Base-by-base conservation (phyloP, 768 basidiomycete genomes). In the Terana coerulea region DNA sequence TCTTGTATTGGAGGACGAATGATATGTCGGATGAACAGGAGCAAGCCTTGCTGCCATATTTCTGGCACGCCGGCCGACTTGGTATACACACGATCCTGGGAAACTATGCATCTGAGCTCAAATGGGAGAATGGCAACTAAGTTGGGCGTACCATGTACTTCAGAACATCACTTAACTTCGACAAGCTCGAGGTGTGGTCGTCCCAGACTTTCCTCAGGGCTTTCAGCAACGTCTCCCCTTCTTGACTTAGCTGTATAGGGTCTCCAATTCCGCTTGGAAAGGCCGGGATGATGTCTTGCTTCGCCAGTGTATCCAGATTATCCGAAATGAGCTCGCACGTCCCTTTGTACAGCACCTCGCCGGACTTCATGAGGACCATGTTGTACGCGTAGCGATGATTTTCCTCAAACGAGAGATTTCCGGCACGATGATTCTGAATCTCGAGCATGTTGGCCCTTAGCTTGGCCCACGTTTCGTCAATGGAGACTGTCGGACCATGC, bases 341-440 rank as follows among this genome's bases (percentile, higher is more conserved):
- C 4, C 94, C 95, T 30, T 84, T 83, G 69, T 98, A 98, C 21
- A 99, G 75, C 70, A 78, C 81, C 51, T 86, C 84, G 2, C 92
- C 93, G 47, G 86, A 79, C 65, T 89, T 91, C 62, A 86, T 79
- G 3, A 97, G 78, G 4, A 97, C 94, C 80, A 98, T 84, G 64
- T 94, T 93, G 71, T 97, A 97, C 17, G 87, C 92, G 66, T 88
- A 93, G 36, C 95, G 80, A 66, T 97, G 92, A 58, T 92, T 91
- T 70, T 95, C 94, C 66, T 98, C 91, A 59, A 88, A 95, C 19
- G 87, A 89, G 29, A 99, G 80, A 60, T 84, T 86, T 43, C 83
- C 81, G 3, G 93, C 91, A 67, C 95, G 92, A 69, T 95, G 91
- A 59, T 91, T 87, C 66, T 95, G 92, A 46, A 99, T 98, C 75